These are phyloP conservation scores for Dactylis glomerata DNA, from an alignment of 176 grass and related monocot species.

Conservation along the genomic window DNA sequence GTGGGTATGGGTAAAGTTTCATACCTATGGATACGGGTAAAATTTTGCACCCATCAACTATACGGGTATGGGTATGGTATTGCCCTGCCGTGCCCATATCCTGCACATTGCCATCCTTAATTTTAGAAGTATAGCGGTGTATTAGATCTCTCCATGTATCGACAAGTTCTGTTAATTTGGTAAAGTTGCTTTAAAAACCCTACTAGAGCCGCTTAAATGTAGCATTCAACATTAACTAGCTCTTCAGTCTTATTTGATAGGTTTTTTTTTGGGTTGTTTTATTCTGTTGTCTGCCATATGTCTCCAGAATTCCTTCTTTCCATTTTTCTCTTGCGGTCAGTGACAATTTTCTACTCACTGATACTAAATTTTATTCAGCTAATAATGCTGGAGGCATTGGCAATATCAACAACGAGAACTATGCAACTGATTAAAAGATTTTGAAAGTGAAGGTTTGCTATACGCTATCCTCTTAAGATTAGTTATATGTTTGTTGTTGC, in stretches of 20 bases:
- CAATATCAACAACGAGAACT: constrained; percentile 48
- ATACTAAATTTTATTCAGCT: constrained; percentile 36
- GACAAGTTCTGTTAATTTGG: neutral
- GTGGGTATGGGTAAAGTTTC: too few relatives aligned
- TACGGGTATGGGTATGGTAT: too few relatives aligned
- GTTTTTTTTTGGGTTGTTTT: neutral
- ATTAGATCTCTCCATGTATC: neutral
- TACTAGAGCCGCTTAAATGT: neutral
- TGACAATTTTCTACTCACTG: neutral
- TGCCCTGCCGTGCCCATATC: too few relatives aligned
- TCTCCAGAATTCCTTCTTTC: neutral
- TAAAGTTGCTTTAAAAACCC: neutral
- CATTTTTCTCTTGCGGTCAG: neutral
- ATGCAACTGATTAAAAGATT: constrained; percentile 47
- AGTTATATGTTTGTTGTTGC: too few relatives aligned
- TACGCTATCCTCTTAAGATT: neutral
- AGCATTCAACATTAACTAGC: neutral
- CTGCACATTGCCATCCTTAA: too few relatives aligned
- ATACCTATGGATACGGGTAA: too few relatives aligned
- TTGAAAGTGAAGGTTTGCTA: constrained; percentile 66
- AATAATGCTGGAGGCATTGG: constrained; percentile 47
- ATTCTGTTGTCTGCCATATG: neutral
- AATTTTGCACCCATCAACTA: too few relatives aligned
- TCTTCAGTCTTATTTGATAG: neutral
- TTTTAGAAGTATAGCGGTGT: neutral